Evolutionary conservation across 2,329 filamentous ascomycete species (phyloP), one percentile per base, ranked within the genome.

Genomic region (Coniochaeta prunicola): DNA sequence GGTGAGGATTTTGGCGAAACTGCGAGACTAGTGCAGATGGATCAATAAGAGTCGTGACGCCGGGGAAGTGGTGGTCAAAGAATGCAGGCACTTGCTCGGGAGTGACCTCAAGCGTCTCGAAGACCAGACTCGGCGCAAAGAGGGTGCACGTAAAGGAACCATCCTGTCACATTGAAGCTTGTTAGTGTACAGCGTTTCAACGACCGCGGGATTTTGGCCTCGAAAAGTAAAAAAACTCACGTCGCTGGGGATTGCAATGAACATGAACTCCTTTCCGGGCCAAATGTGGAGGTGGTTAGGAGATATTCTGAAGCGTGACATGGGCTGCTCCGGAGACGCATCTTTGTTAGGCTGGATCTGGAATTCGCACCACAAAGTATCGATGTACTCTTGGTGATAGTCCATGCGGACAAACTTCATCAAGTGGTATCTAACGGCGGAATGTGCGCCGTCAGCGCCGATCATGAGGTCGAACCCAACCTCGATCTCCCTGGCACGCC

Each of bases 331-430:
- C 4, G 63, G 62, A 13, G 62, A 53, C 8, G 64, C 57, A 0
- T 66, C 65, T 2, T 73, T 62, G 31, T 72, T 72, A 1, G 90
- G 80, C 21, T 83, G 78, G 61, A 99, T 91, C 56, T 86, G 86
- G 70, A 99, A 97, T 70, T 99, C 94, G 72, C 93, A 97, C 94
- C 94, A 99, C 5, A 97, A 76, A 0, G 92, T 94, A 72, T 97
- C 93, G 69, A 99, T 94, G 72, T 99, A 99, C 67, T 91, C 86
- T 70, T 99, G 94, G 66, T 89, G 82, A 69, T 96, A 99, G 74
- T 94, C 86, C 84, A 97, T 91, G 12, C 89, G 86, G 0, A 88
- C 84, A 67, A 85, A 97, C 75, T 97, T 97, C 93, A 99, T 99
- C 75, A 99, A 78, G 69, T 97, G 92, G 70, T 91, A 96, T 57